phyloP scores from a whole-genome alignment of 306 rosid genomes.

The Dalbergia cultrata region DNA sequence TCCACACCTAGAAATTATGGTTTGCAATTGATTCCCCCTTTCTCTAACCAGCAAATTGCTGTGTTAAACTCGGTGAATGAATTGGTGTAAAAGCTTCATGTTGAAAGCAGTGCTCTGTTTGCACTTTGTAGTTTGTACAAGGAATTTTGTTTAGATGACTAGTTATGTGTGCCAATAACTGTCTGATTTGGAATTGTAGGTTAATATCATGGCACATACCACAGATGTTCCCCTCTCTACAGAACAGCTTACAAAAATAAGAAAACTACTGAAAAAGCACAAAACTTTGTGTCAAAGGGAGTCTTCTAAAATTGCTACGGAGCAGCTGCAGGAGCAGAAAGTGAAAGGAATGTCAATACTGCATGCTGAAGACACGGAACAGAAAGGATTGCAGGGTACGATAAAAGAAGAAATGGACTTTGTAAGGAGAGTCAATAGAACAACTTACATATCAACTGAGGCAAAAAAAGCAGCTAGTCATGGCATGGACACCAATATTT shows the following conservation, averaged over 20 bases:
- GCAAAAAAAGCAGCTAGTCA: conserved; percentile 45
- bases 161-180: conserved; percentile 42
- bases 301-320: conserved; percentile 58
- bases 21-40: conserved; percentile 21
- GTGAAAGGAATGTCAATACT: conserved; percentile 51
- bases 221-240: conserved; percentile 77
- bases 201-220: conserved; percentile 87
- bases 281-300: conserved; percentile 63
- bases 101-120: conserved; percentile 34
- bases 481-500: conserved; percentile 51
- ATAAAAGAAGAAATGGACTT: conserved; percentile 63
- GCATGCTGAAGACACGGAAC: conserved; percentile 54
- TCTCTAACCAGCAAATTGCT: neutral
- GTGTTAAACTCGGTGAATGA: neutral
- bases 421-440: conserved; percentile 71
- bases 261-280: conserved; percentile 83
- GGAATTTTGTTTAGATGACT: conserved; percentile 1
- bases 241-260: conserved; percentile 76
- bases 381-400: conserved; percentile 44
- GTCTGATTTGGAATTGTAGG: conserved; percentile 62
- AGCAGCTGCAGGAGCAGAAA: conserved; percentile 50
- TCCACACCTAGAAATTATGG: conserved; percentile 24
- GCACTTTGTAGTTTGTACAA: conserved; percentile 20
- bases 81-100: neutral
- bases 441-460: conserved; percentile 61